Percentiles rank a stretch among this genome's conserved stretches.
Evolutionary conservation across 208 protist species (phyloP).

Genomic region (Crithidia mellificae): DNA sequence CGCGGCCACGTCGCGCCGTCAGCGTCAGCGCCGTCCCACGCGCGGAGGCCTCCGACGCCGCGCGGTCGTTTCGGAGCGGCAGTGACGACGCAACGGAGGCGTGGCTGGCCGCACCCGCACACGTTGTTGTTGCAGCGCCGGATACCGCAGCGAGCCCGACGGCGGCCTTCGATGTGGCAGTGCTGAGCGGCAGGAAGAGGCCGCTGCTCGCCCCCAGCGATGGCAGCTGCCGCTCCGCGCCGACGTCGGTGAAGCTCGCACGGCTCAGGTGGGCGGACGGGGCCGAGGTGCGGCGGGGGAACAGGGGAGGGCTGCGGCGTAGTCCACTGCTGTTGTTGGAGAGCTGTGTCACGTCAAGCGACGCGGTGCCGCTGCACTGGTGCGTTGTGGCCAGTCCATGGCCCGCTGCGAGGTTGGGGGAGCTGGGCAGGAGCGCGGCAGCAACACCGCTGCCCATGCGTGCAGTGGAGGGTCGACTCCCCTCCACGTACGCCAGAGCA

Average conservation of each 20-base stretch:
- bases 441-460: neutral
- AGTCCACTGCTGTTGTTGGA: neutral
- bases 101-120: too few species aligned
- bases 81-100: neutral
- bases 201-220: neutral
- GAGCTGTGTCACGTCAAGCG: neutral
- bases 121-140: too few species aligned
- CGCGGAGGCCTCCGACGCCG: neutral
- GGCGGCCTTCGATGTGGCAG: neutral
- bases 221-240: neutral
- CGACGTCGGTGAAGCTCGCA: neutral
- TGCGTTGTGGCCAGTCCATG: neutral
- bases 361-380: neutral
- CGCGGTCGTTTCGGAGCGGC: neutral
- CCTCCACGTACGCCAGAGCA: too few species aligned
- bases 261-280: neutral
- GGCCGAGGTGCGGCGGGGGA: neutral
- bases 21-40: neutral
- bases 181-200: conserved; percentile 4
- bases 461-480: neutral
- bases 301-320: neutral
- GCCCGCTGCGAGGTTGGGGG: neutral
- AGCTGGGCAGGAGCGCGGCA: neutral
- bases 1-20: neutral
- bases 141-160: too few species aligned